Base-by-base conservation (phyloP, 2,329 filamentous ascomycete genomes). In the Colletotrichum kahawae region DNA sequence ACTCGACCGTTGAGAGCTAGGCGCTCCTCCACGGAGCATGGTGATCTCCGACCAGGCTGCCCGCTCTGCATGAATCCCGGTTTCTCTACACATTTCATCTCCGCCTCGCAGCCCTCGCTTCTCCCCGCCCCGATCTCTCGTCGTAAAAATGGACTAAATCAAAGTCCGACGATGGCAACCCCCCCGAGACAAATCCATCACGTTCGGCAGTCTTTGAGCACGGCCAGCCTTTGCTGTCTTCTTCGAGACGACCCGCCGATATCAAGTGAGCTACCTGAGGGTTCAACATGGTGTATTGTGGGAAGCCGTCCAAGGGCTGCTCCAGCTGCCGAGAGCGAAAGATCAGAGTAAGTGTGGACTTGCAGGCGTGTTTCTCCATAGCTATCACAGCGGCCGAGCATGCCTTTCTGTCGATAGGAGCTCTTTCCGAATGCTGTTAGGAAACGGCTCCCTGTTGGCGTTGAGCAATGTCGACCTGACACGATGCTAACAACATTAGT, bases 281-380 rank as follows among this genome's bases (percentile, higher is more conserved):
- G 18, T 43, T 29, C 66, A 77, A 67, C 70, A 91, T 91, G 89
- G 89, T 91, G 7, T 91, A 90, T 78, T 90, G 89, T 77, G 89
- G 89, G 7, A 90, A 90, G 78, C 89, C 89, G 57, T 90, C 89
- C 48, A 89, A 89, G 79, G 89, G 88, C 54, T 91, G 89, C 81
- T 89, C 88, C 77, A 88, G 84, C 77, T 91, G 89, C 78, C 86
- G 89, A 77, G 86, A 88, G 79, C 87, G 89, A 78, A 91, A 91
- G 81, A 89, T 90, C 75, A 87, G 88, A 73, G 89, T 90, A 83
- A 83, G 89, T 87, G 69, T 33, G 57, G 16, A 21, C 13, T 43
- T 29, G 9, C 33, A 43, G 33, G 43, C 43, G 10, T 21, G 43
- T n/a, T 51, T 51, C n/a, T 51, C 43, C n/a, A 51, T 29, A 33